Conservation (phyloP, 192 early-diverging fungal genomes). For the Geranomyces michiganensis region DNA sequence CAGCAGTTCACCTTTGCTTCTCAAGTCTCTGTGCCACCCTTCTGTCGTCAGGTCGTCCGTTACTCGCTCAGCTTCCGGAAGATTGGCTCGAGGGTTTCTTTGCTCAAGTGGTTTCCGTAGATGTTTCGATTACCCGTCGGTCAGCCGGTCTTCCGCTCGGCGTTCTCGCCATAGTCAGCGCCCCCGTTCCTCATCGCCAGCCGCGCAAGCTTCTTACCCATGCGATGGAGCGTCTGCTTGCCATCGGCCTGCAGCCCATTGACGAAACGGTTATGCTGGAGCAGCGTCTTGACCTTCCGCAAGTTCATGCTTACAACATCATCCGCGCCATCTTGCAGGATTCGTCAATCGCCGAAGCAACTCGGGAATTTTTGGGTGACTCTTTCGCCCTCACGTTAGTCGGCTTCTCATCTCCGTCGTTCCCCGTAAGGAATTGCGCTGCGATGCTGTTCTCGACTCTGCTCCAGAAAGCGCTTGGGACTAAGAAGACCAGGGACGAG, state of each 20-base stretch:
- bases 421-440: slow-evolving; percentile 93
- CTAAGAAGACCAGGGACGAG: slow-evolving; percentile 76
- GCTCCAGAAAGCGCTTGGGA: slow-evolving; percentile 82
- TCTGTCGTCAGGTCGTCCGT: slow-evolving; percentile 55
- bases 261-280: slow-evolving; percentile 45
- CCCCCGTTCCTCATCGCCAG: slow-evolving; percentile 62
- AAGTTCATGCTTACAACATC: slow-evolving; percentile 94
- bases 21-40: slow-evolving; percentile 70
- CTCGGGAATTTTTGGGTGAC: slow-evolving; percentile 76
- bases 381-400: slow-evolving; percentile 77
- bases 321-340: slow-evolving; percentile 82
- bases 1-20: slow-evolving; percentile 82
- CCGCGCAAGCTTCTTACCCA: slow-evolving; percentile 56
- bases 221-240: slow-evolving; percentile 72
- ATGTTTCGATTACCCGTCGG: slow-evolving; percentile 90
- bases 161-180: slow-evolving; percentile 79
- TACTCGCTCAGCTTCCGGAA: slow-evolving; percentile 59
- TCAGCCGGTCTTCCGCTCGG: slow-evolving; percentile 84
- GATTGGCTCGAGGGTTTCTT: slow-evolving; percentile 84
- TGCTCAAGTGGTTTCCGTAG: slow-evolving; percentile 64
- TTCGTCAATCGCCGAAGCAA: slow-evolving; percentile 71
- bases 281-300: slow-evolving; percentile 78
- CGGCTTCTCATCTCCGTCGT: slow-evolving; percentile 78
- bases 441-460: slow-evolving; percentile 90
- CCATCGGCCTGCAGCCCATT: slow-evolving; percentile 53